These are phyloP conservation scores for Amniculicola lignicola DNA, from an alignment of 495 filamentous ascomycete genomes.

Conservation along the genomic window DNA sequence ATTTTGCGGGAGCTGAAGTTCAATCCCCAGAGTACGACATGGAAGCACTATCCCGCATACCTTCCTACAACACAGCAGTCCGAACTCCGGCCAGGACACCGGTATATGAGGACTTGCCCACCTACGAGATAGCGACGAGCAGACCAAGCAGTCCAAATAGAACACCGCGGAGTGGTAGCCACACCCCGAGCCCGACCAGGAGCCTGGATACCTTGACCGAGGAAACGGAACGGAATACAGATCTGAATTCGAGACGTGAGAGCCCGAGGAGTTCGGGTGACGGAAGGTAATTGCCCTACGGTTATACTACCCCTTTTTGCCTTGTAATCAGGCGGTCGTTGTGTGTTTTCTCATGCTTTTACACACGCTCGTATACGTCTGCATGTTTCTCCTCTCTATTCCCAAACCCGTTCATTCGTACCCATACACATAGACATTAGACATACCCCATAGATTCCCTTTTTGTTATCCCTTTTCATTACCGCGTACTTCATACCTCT, in stretches of 20 bases:
- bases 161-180: slow-evolving; percentile 1
- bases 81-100: slow-evolving; percentile 37
- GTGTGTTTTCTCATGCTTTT: too few relatives aligned
- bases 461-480: too few relatives aligned
- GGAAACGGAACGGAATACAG: slow-evolving; percentile 31
- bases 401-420: too few relatives aligned
- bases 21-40: slow-evolving; percentile 35
- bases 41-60: slow-evolving; percentile 38
- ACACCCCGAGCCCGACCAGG: slow-evolving; percentile 14
- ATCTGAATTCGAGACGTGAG: slow-evolving; percentile 20
- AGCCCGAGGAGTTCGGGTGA: slow-evolving; percentile 13
- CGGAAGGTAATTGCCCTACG: slow-evolving; percentile 22
- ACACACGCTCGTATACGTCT: too few relatives aligned
- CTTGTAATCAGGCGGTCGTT: too few relatives aligned
- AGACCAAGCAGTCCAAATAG: slow-evolving; percentile 37
- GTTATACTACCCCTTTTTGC: background rate
- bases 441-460: too few relatives aligned
- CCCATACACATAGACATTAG: too few relatives aligned
- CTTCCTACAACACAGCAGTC: slow-evolving; percentile 44
- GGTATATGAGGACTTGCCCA: slow-evolving; percentile 35
- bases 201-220: slow-evolving; percentile 29
- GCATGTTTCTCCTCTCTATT: too few relatives aligned
- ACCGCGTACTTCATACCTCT: too few relatives aligned
- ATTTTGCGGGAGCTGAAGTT: slow-evolving; percentile 22
- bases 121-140: slow-evolving; percentile 43